Conservation (phyloP, 345 rosid species). For the Clarkia xantiana region DNA sequence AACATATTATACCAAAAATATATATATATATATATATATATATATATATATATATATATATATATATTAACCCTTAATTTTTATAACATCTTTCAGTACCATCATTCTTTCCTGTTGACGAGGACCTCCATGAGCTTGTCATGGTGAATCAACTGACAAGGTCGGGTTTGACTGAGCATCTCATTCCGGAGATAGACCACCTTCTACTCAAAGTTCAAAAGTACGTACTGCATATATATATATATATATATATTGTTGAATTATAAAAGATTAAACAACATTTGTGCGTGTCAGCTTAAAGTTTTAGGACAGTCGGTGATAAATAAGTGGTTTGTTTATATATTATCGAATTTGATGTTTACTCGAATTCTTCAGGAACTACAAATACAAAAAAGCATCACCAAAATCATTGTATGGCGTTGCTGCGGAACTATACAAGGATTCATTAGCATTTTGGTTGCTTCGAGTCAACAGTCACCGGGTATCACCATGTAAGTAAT, state of each 20-base stretch:
- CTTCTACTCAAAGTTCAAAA: constrained; percentile 25
- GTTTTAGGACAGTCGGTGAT: too few relatives aligned
- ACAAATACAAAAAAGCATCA: constrained; percentile 7
- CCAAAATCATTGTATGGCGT: constrained; percentile 1
- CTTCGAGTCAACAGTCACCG: constrained; percentile 35
- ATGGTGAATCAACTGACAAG: constrained; percentile 30
- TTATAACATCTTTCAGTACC: constrained; percentile 30
- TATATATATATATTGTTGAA: too few relatives aligned
- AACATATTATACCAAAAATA: too few relatives aligned
- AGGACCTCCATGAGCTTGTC: constrained; percentile 36
- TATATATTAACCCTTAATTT: not conserved
- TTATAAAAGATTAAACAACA: too few relatives aligned
- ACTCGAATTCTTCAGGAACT: constrained; percentile 16
- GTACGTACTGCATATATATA: too few relatives aligned
- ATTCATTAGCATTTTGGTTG: constrained; percentile 42
- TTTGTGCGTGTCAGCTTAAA: too few relatives aligned
- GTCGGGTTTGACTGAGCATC: constrained; percentile 39
- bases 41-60: too few relatives aligned
- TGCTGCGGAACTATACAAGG: constrained; percentile 25
- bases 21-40: too few relatives aligned
- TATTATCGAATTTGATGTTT: too few relatives aligned
- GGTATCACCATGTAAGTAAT: constrained; percentile 39
- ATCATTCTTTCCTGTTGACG: constrained; percentile 29
- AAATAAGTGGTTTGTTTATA: too few relatives aligned
- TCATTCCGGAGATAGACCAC: constrained; percentile 25